Evolutionary conservation across 2,329 filamentous ascomycete genomes (phyloP), one percentile per base, ranked within the genome.

Genomic region (Sordariomycetes sp.): DNA sequence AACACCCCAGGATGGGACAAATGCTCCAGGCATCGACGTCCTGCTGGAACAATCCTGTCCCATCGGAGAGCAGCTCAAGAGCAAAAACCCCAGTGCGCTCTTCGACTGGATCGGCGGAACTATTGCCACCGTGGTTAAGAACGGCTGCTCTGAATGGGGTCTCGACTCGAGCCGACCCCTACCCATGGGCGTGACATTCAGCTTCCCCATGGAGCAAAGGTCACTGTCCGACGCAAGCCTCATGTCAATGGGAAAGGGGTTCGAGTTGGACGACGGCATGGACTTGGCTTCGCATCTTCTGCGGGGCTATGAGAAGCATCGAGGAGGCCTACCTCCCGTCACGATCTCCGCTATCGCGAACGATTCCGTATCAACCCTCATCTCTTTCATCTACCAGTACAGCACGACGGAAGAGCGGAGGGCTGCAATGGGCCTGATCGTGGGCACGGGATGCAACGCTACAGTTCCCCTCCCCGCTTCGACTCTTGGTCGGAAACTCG

Each of bases 41-140:
- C 79, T 81, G 5, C 71, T 89, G 58, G 88, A 91, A 68, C 85
- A 79, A 62, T 82, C 81, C 58, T 91, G 88, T 87, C 82, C 87
- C 8, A 92, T 92, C 64, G 80, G 80, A 54, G 83, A 90, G 50
- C 81, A 86, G 58, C 71, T 91, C 61, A 90, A 90, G 67, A 82
- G 81, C 69, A 83, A 90, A 63, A 86, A 91, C 62, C 83, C 87
- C 1, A 84, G 90, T 59, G 83, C 85, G 59, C 74, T 93, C 2
- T 94, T 94, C 69, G 72, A 79, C n/a, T 94, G 89, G 89, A 89
- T 94, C 63, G 89, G 89, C 28, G 76, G 81, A 64, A 88, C 86
- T 65, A 89, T 94, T 64, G 87, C 87, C 16, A 78, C 87, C 60
- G 87, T 92, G 3, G 84, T 93, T 18, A 74, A 73, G 35, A 79